A percentile compares a stretch with the other conserved stretches of the same genome.
These are phyloP conservation scores for Xerocomus brunneocitrinus DNA, from an alignment of 768 basidiomycete species.

Conservation along the genomic window DNA sequence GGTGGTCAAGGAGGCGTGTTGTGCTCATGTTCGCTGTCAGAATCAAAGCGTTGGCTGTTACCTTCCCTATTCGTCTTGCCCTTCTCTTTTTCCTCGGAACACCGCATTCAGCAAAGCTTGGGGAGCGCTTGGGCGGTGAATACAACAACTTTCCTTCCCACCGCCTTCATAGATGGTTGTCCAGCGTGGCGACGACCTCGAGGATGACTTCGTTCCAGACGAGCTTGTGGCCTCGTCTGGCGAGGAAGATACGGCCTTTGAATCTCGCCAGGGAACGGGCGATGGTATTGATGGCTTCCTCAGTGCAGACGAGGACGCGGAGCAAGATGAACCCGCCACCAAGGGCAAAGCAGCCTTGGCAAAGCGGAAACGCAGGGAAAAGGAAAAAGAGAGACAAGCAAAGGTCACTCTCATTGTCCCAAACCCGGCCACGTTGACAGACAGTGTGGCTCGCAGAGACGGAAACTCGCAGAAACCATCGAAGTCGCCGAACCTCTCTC, in stretches of 20 bases:
- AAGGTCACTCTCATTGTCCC: constrained; percentile 45
- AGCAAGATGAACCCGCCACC: constrained; percentile 28
- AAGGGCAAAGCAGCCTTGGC: constrained; percentile 26
- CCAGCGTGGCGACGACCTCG: constrained; percentile 71
- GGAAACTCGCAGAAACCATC: constrained; percentile 50
- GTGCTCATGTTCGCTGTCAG: constrained; percentile 26
- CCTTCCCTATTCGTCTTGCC: constrained; percentile 10
- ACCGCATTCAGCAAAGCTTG: neutral
- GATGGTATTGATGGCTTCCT: constrained; percentile 39
- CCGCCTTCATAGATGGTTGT: constrained; percentile 21
- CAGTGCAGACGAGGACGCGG: constrained; percentile 42
- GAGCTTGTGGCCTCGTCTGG: constrained; percentile 61
- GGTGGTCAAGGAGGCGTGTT: constrained; percentile 15
- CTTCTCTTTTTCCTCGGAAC: neutral
- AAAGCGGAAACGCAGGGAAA: constrained; percentile 72
- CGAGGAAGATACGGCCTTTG: constrained; percentile 41
- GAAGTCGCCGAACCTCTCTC: constrained; percentile 39
- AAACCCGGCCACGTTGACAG: constrained; percentile 3
- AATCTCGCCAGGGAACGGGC: constrained; percentile 24
- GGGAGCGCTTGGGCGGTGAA: neutral
- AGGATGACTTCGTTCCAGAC: constrained; percentile 76
- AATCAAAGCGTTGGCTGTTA: neutral
- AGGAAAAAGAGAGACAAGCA: constrained; percentile 66
- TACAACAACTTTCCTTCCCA: neutral
- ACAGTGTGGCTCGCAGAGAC: constrained; percentile 43